Conservation (phyloP, 1,284 basidiomycete genomes). For the Ceratobasidium sp. region DNA sequence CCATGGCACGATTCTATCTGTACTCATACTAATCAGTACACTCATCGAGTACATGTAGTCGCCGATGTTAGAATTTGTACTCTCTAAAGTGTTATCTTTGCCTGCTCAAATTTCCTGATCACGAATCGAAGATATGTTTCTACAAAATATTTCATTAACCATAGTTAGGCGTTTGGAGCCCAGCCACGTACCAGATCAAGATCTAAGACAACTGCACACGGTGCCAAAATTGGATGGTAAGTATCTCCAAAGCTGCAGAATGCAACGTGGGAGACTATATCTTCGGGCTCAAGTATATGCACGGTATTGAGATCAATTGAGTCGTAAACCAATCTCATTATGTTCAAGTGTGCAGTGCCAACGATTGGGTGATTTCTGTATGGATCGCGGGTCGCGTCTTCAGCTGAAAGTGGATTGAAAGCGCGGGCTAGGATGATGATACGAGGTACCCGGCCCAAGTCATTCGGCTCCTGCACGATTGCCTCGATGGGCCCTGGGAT, state of each 20-base stretch:
- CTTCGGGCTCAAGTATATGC: constrained; percentile 7
- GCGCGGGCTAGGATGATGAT: not conserved
- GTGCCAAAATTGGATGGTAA: not conserved
- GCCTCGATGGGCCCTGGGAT: not conserved
- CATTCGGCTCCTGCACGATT: not conserved
- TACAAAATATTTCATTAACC: not conserved
- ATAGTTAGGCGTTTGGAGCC: not conserved
- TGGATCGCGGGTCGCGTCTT: not conserved
- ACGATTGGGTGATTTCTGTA: not conserved
- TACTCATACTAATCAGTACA: too few species aligned
- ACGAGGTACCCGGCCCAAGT: not conserved
- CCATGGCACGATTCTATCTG: too few species aligned
- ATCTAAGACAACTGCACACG: not conserved
- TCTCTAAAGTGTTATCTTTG: not conserved
- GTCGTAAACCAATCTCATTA: not conserved
- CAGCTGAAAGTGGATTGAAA: not conserved
- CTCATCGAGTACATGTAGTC: too few species aligned
- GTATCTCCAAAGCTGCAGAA: not conserved
- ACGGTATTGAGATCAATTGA: not conserved
- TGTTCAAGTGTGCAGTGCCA: not conserved
- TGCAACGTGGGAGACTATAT: not conserved
- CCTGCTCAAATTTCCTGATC: too few species aligned
- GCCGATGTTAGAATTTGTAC: not conserved
- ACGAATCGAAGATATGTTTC: not conserved
- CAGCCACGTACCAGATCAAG: constrained; percentile 1